Percentiles rank a stretch among this genome's conserved stretches.
Evolutionary conservation across 2,329 filamentous ascomycete species (phyloP).

Genomic region (Exophiala calicioides): DNA sequence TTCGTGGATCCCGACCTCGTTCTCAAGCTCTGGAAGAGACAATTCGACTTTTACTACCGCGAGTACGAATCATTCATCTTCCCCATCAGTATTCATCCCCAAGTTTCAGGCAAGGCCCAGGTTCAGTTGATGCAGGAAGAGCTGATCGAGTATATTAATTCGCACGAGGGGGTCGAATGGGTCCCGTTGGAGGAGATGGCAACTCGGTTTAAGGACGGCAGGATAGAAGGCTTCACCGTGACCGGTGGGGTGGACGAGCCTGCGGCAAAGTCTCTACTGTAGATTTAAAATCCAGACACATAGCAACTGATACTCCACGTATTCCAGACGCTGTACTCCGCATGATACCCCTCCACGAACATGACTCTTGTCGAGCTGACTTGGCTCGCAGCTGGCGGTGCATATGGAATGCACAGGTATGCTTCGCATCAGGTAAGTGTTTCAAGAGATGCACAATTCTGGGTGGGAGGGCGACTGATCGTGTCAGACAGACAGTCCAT

Average conservation of each 20-base stretch:
- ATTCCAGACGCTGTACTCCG: too few species aligned
- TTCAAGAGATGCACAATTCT: too few species aligned
- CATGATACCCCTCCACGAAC: too few species aligned
- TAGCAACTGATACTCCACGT: too few species aligned
- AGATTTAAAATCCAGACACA: slow-evolving; percentile 7
- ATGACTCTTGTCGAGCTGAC: too few species aligned
- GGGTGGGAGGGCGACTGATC: too few species aligned
- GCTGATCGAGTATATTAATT: slow-evolving; percentile 50
- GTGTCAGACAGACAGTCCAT: too few species aligned
- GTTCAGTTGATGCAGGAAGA: slow-evolving; percentile 50
- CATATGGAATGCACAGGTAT: too few species aligned
- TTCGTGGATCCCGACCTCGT: slow-evolving; percentile 41
- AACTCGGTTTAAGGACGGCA: slow-evolving; percentile 66
- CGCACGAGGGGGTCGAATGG: slow-evolving; percentile 48
- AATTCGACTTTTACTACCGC: slow-evolving; percentile 49
- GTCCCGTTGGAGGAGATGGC: slow-evolving; percentile 64
- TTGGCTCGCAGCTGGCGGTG: too few species aligned
- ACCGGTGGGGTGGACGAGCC: slow-evolving; percentile 17
- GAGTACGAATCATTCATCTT: slow-evolving; percentile 52
- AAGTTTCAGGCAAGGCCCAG: slow-evolving; percentile 52
- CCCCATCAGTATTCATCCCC: slow-evolving; percentile 50
- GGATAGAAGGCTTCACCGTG: slow-evolving; percentile 40
- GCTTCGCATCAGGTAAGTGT: too few species aligned
- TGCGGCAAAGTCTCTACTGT: too few species aligned
- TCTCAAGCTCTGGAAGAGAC: slow-evolving; percentile 49